A percentile compares a stretch with the other conserved stretches of the same genome.
These are phyloP conservation scores for Ustilago tritici DNA, from an alignment of 1,284 basidiomycete species.

Conservation along the genomic window DNA sequence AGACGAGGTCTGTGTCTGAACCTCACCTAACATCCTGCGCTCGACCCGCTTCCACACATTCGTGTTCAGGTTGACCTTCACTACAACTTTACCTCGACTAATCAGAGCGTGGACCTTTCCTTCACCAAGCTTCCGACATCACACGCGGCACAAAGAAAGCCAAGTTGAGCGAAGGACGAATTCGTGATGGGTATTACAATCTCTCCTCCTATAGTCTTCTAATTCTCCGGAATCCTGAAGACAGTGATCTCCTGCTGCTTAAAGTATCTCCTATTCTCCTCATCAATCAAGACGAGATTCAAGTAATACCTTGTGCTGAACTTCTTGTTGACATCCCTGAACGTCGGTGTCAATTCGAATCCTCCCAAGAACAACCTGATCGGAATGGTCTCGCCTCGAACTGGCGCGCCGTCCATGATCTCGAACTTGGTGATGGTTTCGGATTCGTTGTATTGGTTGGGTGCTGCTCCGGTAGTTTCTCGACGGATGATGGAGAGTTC, in stretches of 20 bases:
- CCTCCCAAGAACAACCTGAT: constrained; percentile 97
- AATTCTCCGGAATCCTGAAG: constrained; percentile 56
- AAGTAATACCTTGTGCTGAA: constrained; percentile 93
- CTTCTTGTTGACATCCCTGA: constrained; percentile 99
- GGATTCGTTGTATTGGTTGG: constrained; percentile 98
- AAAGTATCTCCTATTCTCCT: constrained; percentile 95
- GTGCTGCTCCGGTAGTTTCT: constrained; percentile 87
- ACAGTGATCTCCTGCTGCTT: constrained; percentile 73
- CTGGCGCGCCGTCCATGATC: constrained; percentile 80
- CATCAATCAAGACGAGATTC: constrained; percentile 95
- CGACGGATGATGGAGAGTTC: constrained; percentile 96
- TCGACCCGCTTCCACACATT: not conserved
- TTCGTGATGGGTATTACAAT: not conserved
- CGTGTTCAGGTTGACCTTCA: not conserved
- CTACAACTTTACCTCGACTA: not conserved
- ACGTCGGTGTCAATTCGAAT: constrained; percentile 97
- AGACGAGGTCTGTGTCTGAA: not conserved
- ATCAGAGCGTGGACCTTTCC: not conserved
- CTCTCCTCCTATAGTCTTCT: not conserved
- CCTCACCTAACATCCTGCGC: not conserved
- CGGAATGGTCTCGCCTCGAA: constrained; percentile 97
- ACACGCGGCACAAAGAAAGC: not conserved
- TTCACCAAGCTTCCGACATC: not conserved
- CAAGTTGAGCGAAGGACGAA: not conserved
- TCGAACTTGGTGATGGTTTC: constrained; percentile 99